Conservation (phyloP, 495 filamentous ascomycete species). For the Hypoxylon subgilvum region DNA sequence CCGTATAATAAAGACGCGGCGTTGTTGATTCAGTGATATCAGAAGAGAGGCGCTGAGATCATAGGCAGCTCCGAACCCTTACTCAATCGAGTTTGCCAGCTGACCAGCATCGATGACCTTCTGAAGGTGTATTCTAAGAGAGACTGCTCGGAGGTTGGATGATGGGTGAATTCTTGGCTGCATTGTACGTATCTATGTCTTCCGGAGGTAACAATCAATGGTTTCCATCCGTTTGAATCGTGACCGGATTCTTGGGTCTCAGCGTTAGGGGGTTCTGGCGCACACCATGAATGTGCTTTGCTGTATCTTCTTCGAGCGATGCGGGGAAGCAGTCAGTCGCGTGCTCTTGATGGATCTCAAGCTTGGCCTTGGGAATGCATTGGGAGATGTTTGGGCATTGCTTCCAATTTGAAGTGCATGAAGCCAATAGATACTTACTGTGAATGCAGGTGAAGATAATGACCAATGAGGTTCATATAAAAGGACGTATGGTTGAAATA, state of each 20-base stretch:
- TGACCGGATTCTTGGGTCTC: not conserved
- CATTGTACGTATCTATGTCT: no score
- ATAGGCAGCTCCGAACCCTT: not conserved
- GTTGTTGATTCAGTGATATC: not conserved
- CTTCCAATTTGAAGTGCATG: conserved; percentile 16
- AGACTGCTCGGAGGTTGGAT: no score
- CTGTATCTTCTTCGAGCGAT: conserved; percentile 12
- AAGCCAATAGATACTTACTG: no score
- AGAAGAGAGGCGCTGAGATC: not conserved
- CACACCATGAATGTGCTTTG: not conserved
- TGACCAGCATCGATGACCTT: not conserved
- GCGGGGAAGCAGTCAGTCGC: conserved; percentile 26
- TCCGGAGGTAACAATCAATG: no score
- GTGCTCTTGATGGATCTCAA: conserved; percentile 8
- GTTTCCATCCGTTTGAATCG: not conserved
- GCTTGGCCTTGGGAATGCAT: conserved; percentile 14
- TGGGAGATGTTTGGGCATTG: not conserved
- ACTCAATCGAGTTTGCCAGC: not conserved
- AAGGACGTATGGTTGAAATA: no score
- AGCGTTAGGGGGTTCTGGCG: not conserved
- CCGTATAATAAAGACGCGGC: not conserved
- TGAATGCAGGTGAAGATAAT: no score
- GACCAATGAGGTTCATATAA: no score
- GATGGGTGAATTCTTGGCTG: not conserved
- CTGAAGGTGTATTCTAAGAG: no score